phyloP scores from a whole-genome alignment of 2,329 filamentous ascomycete genomes.

The Phialocephala sp. region DNA sequence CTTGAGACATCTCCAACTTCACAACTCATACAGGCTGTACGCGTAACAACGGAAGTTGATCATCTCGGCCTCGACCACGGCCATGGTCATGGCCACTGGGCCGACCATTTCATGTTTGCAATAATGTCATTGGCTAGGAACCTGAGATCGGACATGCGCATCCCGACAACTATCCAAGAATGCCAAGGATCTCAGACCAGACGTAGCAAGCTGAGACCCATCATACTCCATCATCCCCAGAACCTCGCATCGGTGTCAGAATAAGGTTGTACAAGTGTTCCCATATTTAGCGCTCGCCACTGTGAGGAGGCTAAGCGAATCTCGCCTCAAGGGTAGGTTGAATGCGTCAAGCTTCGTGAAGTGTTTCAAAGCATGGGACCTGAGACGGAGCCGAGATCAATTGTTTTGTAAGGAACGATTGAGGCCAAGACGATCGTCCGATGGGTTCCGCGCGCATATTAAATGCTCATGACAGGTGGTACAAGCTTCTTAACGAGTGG shows the following conservation, averaged over 20 bases:
- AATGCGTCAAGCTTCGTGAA: constrained; percentile 6
- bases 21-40: neutral
- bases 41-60: neutral
- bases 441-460: neutral
- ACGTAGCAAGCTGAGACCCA: constrained; percentile 2
- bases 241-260: neutral
- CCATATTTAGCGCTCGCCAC: neutral
- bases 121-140: neutral
- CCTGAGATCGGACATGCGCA: neutral
- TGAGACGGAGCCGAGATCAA: neutral
- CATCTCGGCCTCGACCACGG: neutral
- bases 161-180: neutral
- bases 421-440: neutral
- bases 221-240: neutral
- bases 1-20: neutral
- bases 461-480: neutral
- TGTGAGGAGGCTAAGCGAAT: neutral
- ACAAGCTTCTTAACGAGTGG: neutral
- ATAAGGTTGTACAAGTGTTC: constrained; percentile 1
- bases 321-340: constrained; percentile 7
- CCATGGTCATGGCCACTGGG: neutral
- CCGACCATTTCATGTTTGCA: neutral
- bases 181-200: constrained; percentile 6
- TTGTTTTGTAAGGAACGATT: neutral
- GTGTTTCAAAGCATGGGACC: neutral